Evolutionary conservation across 352 stramenopile species (phyloP).

Genomic region (Pythium sp.): DNA sequence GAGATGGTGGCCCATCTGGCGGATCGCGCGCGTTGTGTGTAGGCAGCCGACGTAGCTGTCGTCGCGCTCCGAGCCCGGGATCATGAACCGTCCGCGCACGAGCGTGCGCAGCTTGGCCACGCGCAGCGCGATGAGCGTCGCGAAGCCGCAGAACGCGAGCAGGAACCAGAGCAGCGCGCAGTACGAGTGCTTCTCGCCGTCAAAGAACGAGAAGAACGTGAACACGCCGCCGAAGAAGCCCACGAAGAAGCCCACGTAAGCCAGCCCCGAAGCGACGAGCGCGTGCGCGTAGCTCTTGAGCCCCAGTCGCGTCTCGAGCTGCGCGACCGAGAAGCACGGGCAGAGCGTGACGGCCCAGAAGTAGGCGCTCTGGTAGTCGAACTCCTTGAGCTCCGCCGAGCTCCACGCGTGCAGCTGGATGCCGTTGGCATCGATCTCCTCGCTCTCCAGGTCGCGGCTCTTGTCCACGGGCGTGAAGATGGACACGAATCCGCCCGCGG

Average conservation of each 20-base stretch:
- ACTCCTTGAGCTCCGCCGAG: conserved; percentile 3
- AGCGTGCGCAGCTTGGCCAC: conserved; percentile 6
- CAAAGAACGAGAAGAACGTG: conserved; percentile 14
- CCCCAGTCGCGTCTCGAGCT: conserved; percentile 9
- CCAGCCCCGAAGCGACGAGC: neutral
- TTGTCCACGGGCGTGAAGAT: conserved; percentile 18
- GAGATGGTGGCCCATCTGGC: conserved; percentile 13
- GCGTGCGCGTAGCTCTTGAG: conserved; percentile 8
- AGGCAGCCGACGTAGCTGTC: conserved; percentile 3
- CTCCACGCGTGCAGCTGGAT: conserved; percentile 13
- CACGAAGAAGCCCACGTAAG: conserved; percentile 9
- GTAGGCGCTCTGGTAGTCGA: conserved; percentile 10
- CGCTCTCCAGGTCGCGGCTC: conserved; percentile 7
- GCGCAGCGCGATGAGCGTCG: neutral
- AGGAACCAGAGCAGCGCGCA: conserved; percentile 6
- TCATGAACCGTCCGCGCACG: conserved; percentile 5
- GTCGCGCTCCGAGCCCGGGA: conserved; percentile 2
- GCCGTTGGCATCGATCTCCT: conserved; percentile 12
- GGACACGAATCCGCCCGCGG: conserved; percentile 12
- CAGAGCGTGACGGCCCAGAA: conserved; percentile 15
- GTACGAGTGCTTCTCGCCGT: neutral
- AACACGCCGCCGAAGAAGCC: conserved; percentile 2
- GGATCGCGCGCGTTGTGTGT: conserved; percentile 9
- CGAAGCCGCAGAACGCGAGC: conserved; percentile 2
- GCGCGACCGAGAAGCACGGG: conserved; percentile 14